Evolutionary conservation across 441 rosid species (phyloP).

Genomic region (Pelargonium cotyledonis): DNA sequence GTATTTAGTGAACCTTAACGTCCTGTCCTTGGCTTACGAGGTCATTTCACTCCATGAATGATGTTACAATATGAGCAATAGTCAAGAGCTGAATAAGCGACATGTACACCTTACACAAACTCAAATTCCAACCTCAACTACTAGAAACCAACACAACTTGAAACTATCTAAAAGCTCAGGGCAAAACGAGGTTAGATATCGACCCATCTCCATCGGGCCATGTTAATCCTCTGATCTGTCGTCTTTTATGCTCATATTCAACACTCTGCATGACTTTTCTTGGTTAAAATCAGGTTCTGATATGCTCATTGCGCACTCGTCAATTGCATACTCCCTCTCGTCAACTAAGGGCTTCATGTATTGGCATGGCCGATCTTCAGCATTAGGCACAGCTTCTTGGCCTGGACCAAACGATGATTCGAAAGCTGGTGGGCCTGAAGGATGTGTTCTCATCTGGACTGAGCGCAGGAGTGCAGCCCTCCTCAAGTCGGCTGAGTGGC

Average conservation of each 20-base stretch:
- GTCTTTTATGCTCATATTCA: slow-evolving; percentile 39
- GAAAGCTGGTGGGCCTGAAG: slow-evolving; percentile 37
- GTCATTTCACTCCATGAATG: no score
- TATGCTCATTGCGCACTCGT: slow-evolving; percentile 40
- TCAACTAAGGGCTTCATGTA: slow-evolving; percentile 53
- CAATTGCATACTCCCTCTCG: slow-evolving; percentile 51
- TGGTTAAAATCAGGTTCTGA: slow-evolving; percentile 34
- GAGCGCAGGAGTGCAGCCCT: slow-evolving; percentile 86
- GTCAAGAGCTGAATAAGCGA: no score
- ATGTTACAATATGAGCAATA: no score
- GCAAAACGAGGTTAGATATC: no score
- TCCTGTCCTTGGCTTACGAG: no score
- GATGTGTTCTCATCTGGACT: slow-evolving; percentile 85
- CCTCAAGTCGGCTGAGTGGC: slow-evolving; percentile 88
- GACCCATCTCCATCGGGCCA: background rate
- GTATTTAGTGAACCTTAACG: no score
- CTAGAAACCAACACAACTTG: no score
- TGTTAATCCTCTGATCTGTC: slow-evolving; percentile 27
- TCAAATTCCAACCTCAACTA: no score
- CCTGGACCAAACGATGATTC: slow-evolving; percentile 43
- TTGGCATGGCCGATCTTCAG: slow-evolving; percentile 58
- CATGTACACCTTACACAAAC: no score
- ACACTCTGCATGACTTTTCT: slow-evolving; percentile 43
- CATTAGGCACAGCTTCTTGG: slow-evolving; percentile 36
- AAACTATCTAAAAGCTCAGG: no score